Conservation (phyloP, 2,329 filamentous ascomycete genomes). For the Akanthomyces dipterigenus region DNA sequence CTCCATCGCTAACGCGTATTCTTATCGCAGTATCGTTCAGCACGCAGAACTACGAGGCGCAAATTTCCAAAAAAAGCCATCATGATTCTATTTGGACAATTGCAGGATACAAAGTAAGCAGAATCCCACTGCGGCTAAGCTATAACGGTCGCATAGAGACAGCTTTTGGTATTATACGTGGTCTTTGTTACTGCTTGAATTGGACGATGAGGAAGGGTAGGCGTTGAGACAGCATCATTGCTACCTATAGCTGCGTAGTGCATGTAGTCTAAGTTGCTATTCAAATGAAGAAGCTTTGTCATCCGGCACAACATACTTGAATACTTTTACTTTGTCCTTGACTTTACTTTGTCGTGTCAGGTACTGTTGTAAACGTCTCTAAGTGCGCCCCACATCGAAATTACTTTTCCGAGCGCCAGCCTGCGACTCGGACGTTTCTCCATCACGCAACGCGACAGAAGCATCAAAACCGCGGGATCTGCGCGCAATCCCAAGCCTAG, state of each 20-base stretch:
- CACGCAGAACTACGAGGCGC: background rate
- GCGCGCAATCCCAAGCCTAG: background rate
- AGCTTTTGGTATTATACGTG: background rate
- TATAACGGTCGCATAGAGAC: background rate
- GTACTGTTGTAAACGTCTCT: background rate
- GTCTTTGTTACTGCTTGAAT: background rate
- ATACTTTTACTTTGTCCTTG: no score
- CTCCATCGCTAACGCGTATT: constrained; percentile 5
- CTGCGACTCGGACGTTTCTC: background rate
- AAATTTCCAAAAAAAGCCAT: background rate
- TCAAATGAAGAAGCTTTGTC: background rate
- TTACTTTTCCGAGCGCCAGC: background rate
- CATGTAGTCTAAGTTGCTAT: background rate
- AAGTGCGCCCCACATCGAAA: background rate
- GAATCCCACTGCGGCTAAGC: background rate
- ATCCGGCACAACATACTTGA: background rate
- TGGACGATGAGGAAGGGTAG: background rate
- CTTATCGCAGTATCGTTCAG: constrained; percentile 1
- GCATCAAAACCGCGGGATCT: background rate
- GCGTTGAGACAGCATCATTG: background rate
- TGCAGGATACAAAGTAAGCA: constrained; percentile 10
- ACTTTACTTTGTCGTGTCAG: background rate
- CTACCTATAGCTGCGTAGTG: background rate
- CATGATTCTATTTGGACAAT: background rate
- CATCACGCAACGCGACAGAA: background rate